Evolutionary conservation across 306 rosid genomes (phyloP).

Genomic region (Corylus avellana): DNA sequence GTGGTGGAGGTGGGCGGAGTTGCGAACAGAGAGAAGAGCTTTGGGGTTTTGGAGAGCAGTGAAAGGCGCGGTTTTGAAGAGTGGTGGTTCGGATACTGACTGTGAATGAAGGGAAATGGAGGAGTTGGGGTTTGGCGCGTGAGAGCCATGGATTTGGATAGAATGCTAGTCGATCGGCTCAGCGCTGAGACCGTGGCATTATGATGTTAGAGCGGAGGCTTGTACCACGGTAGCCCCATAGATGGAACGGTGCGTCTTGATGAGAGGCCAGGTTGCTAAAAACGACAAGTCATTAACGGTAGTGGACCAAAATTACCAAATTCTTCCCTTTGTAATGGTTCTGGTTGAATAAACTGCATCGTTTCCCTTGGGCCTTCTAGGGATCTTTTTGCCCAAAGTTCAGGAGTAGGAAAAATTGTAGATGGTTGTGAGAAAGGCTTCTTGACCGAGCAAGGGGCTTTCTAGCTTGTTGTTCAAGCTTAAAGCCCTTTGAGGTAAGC

Average conservation of each 20-base stretch:
- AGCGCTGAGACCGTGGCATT: too few relatives aligned
- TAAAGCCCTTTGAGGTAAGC: too few relatives aligned
- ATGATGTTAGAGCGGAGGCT: too few relatives aligned
- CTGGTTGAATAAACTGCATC: background rate
- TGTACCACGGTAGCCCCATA: background rate
- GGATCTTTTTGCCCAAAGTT: too few relatives aligned
- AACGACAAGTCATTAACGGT: background rate
- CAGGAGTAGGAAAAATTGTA: too few relatives aligned
- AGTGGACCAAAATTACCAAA: background rate
- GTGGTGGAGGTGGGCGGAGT: slow-evolving; percentile 27
- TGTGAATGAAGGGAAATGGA: slow-evolving; percentile 27
- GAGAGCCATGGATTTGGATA: slow-evolving; percentile 44
- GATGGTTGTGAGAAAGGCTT: too few relatives aligned
- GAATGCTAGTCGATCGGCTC: slow-evolving; percentile 1
- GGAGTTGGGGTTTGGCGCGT: slow-evolving; percentile 28
- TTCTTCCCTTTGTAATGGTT: background rate
- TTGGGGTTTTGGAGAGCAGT: slow-evolving; percentile 30
- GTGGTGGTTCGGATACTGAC: slow-evolving; percentile 3
- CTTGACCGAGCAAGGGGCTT: too few relatives aligned
- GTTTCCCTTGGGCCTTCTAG: too few relatives aligned
- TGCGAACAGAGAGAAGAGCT: slow-evolving; percentile 36
- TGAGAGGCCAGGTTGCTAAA: too few relatives aligned
- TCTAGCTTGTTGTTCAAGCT: too few relatives aligned
- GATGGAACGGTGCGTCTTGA: background rate
- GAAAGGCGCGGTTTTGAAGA: slow-evolving; percentile 28